Percentiles rank a stretch among this genome's conserved stretches.
These are phyloP conservation scores for Solanum neorickii DNA, from an alignment of 257 asterid genomes.

Conservation along the genomic window DNA sequence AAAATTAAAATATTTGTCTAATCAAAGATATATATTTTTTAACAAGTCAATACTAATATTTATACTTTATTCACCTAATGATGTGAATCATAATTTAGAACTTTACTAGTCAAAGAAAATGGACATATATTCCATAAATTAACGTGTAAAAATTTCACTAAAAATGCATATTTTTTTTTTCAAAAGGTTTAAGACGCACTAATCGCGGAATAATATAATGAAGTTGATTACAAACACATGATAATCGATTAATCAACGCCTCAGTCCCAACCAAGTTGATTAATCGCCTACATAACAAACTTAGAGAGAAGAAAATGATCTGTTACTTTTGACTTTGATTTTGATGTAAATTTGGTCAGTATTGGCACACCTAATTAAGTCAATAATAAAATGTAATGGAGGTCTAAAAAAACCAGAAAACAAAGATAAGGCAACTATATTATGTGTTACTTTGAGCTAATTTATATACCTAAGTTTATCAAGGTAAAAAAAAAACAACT, in stretches of 20 bases:
- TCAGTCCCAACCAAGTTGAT: not conserved
- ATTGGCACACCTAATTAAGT: not conserved
- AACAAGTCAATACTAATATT: not conserved
- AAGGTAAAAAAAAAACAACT: not conserved
- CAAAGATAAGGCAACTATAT: not conserved
- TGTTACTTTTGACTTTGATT: not conserved
- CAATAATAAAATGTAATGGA: not conserved
- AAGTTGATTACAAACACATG: not conserved
- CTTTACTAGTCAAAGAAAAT: not conserved
- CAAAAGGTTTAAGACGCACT: not conserved
- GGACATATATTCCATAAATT: not conserved
- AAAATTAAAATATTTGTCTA: not conserved
- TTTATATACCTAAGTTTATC: slow-evolving; percentile 3
- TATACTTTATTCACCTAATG: not conserved
- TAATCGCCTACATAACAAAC: not conserved
- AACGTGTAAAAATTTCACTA: not conserved
- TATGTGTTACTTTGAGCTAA: not conserved
- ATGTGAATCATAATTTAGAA: not conserved
- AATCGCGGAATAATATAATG: not conserved
- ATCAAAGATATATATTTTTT: not conserved
- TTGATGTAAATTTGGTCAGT: not conserved
- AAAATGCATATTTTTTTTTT: not conserved
- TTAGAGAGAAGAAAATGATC: not conserved
- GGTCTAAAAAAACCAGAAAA: not conserved
- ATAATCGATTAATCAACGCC: too few relatives aligned